Conservation (phyloP, 2,329 filamentous ascomycete genomes). For the Diaporthe citriasiana region DNA sequence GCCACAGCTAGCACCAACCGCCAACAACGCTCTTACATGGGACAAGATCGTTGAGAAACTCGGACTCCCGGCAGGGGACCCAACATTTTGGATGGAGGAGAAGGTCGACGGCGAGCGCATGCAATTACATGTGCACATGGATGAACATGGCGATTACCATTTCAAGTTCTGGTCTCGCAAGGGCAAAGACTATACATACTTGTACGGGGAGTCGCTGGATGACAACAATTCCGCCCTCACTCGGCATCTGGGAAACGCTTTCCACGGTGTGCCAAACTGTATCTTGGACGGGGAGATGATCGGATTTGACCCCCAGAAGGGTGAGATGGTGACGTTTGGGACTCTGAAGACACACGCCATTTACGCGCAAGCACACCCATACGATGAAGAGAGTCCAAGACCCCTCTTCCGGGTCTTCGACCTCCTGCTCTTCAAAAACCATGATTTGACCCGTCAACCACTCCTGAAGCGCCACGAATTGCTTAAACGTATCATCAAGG, state of each 20-base stretch:
- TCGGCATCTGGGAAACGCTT: constrained; percentile 82
- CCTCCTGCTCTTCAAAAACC: constrained; percentile 88
- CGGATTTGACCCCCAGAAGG: constrained; percentile 90
- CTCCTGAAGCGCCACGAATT: constrained; percentile 84
- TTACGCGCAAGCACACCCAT: constrained; percentile 81
- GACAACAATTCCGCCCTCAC: constrained; percentile 85
- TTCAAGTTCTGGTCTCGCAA: constrained; percentile 97
- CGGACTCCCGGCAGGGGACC: constrained; percentile 76
- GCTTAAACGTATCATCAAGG: constrained; percentile 77
- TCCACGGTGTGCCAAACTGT: constrained; percentile 84
- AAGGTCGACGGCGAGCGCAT: constrained; percentile 97
- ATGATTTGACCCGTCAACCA: constrained; percentile 83
- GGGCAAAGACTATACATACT: constrained; percentile 94
- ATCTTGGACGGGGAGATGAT: constrained; percentile 99
- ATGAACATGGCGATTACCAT: constrained; percentile 76
- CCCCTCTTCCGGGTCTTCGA: constrained; percentile 92
- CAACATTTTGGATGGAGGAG: constrained; percentile 96
- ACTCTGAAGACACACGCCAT: constrained; percentile 93
- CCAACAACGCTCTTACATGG: constrained; percentile 80
- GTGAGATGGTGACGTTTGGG: constrained; percentile 90
- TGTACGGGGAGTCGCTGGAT: constrained; percentile 84
- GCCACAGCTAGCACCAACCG: constrained; percentile 93
- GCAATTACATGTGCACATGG: constrained; percentile 91
- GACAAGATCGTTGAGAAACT: constrained; percentile 81
- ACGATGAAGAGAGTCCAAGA: constrained; percentile 72